phyloP scores from a whole-genome alignment of 1,284 basidiomycete genomes.

The Naganishia liquefaciens region DNA sequence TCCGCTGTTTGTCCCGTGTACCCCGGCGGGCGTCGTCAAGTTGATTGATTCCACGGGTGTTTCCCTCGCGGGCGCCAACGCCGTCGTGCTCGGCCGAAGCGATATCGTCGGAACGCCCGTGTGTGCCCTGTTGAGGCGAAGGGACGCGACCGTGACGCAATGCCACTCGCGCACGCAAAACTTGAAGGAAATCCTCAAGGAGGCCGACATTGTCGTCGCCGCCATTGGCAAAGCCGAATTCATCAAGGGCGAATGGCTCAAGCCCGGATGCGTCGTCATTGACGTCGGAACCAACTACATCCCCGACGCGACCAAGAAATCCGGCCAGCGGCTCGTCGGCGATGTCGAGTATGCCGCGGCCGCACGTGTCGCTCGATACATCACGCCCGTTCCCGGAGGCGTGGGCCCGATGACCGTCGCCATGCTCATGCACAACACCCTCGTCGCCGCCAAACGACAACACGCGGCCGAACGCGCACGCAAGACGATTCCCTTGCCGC shows the following conservation, averaged over 20 bases:
- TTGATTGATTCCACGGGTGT: constrained; percentile 80
- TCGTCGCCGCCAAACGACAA: constrained; percentile 77
- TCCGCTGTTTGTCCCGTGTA: constrained; percentile 93
- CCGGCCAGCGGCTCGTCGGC: constrained; percentile 92
- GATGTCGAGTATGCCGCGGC: constrained; percentile 89
- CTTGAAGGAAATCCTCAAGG: constrained; percentile 72
- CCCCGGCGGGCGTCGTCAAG: constrained; percentile 87
- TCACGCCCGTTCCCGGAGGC: constrained; percentile 97
- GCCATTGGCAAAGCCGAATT: constrained; percentile 91
- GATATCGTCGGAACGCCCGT: constrained; percentile 99
- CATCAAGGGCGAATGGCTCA: constrained; percentile 92
- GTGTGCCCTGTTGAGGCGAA: constrained; percentile 81
- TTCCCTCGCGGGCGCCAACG: constrained; percentile 71
- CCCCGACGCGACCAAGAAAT: constrained; percentile 86
- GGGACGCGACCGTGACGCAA: constrained; percentile 95
- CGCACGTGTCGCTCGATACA: constrained; percentile 73
- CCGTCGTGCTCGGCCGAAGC: constrained; percentile 92
- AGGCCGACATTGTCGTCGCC: constrained; percentile 88
- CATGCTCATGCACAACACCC: constrained; percentile 95
- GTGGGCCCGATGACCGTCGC: constrained; percentile 99
- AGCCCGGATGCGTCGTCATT: constrained; percentile 88
- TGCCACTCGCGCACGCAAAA: constrained; percentile 89
- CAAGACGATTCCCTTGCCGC: constrained; percentile 72
- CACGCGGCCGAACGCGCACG: constrained; percentile 68
- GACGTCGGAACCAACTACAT: constrained; percentile 98